Evolutionary conservation across 305 asterid genomes (phyloP).

Genomic region (Fraxinus nigra): DNA sequence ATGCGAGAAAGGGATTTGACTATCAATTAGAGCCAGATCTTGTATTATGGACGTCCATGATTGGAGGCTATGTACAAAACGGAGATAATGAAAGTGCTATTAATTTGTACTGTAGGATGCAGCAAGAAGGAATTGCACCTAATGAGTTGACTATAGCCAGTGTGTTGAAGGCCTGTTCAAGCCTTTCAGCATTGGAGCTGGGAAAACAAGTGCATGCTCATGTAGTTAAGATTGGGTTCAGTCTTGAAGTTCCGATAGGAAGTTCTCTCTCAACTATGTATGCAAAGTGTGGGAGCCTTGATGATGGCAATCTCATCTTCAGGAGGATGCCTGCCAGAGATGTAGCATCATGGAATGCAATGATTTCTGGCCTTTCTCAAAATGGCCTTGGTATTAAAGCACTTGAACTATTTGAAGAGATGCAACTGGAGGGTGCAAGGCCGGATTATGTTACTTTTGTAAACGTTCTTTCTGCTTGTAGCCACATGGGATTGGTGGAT

Average conservation of each 20-base stretch:
- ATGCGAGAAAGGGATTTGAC: slow-evolving; percentile 71
- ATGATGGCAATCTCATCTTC: slow-evolving; percentile 54
- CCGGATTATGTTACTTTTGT: slow-evolving; percentile 73
- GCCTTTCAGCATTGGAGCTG: slow-evolving; percentile 77
- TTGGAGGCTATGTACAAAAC: slow-evolving; percentile 74
- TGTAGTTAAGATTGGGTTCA: slow-evolving; percentile 64
- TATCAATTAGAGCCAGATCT: slow-evolving; percentile 57
- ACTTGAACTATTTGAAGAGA: slow-evolving; percentile 67
- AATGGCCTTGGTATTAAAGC: slow-evolving; percentile 72
- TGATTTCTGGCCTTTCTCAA: slow-evolving; percentile 86
- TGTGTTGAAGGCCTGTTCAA: slow-evolving; percentile 79
- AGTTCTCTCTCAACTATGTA: slow-evolving; percentile 90
- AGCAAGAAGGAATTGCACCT: slow-evolving; percentile 52
- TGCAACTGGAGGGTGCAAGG: slow-evolving; percentile 45
- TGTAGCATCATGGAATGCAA: slow-evolving; percentile 81
- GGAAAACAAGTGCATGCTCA: slow-evolving; percentile 87
- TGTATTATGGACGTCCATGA: slow-evolving; percentile 89
- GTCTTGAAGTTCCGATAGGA: slow-evolving; percentile 78
- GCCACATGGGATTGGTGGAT: slow-evolving; percentile 82
- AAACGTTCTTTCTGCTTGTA: slow-evolving; percentile 72
- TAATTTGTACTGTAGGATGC: slow-evolving; percentile 70
- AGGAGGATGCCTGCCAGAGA: slow-evolving; percentile 69
- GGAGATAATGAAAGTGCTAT: slow-evolving; percentile 70
- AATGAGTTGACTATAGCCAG: slow-evolving; percentile 85
- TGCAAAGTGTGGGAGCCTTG: slow-evolving; percentile 70